Conservation (phyloP, 345 rosid species). For the Punica granatum region DNA sequence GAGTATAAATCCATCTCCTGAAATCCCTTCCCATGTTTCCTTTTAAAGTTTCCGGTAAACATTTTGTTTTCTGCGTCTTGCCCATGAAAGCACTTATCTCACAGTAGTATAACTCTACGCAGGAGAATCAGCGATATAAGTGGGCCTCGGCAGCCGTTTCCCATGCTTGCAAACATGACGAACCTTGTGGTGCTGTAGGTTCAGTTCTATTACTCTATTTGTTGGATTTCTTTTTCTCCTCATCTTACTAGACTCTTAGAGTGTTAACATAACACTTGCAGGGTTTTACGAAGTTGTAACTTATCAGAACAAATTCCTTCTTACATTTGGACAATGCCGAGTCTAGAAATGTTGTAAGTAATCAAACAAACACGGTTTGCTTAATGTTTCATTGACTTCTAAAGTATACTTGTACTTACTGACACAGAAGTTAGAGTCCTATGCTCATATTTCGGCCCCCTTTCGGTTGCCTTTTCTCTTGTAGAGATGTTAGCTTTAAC, state of each 20-base stretch:
- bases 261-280: slow-evolving; percentile 9
- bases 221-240: neutral
- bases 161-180: slow-evolving; percentile 20
- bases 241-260: neutral
- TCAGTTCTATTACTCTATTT: neutral
- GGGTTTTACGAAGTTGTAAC: slow-evolving; percentile 38
- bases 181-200: slow-evolving; percentile 30
- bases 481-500: slow-evolving; percentile 55
- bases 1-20: slow-evolving; percentile 15
- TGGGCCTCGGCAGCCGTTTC: slow-evolving; percentile 35
- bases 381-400: neutral
- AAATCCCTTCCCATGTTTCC: neutral
- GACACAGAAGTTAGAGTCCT: neutral
- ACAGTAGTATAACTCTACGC: slow-evolving; percentile 10
- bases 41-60: neutral
- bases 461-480: neutral
- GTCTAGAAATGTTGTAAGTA: slow-evolving; percentile 22
- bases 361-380: neutral
- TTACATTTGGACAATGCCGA: slow-evolving; percentile 16
- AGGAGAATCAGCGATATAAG: slow-evolving; percentile 46
- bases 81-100: neutral
- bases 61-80: neutral
- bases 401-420: neutral
- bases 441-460: neutral
- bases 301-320: slow-evolving; percentile 26